A percentile compares a stretch with the other conserved stretches of the same genome.
Conservation (phyloP, 225 moss, liverwort and hornwort genomes). For the Bryoerythrophyllum caledonicum region DNA sequence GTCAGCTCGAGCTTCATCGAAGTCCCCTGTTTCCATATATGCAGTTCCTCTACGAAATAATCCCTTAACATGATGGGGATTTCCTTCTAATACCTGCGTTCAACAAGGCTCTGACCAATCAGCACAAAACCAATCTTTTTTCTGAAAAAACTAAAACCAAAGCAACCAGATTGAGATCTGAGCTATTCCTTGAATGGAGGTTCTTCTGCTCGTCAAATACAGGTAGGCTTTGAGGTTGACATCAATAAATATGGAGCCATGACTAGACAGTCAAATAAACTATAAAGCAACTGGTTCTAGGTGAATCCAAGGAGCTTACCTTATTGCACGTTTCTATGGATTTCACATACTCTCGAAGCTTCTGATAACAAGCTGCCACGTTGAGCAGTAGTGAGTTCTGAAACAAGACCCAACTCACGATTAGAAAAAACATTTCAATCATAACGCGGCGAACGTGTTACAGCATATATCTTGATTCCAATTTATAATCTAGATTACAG, state of each 20-base stretch:
- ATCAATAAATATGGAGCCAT: conserved; percentile 8
- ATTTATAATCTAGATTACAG: background rate
- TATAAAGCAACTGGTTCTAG: conserved; percentile 19
- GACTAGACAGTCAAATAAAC: conserved; percentile 14
- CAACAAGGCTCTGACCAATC: conserved; percentile 16
- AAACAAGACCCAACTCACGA: conserved; percentile 30
- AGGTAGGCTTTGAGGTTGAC: conserved; percentile 12
- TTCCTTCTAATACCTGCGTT: conserved; percentile 86
- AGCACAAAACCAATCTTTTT: conserved; percentile 8
- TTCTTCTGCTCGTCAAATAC: background rate
- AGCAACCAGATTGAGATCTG: conserved; percentile 3
- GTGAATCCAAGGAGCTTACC: conserved; percentile 42
- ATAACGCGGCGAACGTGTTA: background rate
- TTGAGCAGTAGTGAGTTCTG: conserved; percentile 89
- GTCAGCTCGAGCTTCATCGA: conserved; percentile 89
- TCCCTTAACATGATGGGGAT: conserved; percentile 90
- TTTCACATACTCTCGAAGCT: conserved; percentile 65
- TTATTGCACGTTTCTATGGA: conserved; percentile 89
- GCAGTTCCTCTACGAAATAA: conserved; percentile 92
- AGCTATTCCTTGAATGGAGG: background rate
- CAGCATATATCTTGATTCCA: background rate
- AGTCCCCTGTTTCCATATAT: conserved; percentile 78
- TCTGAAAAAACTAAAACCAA: background rate
- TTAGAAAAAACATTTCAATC: conserved; percentile 15
- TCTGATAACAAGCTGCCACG: conserved; percentile 88